Evolutionary conservation across 306 rosid genomes (phyloP).

Genomic region (Crotalaria pallida): DNA sequence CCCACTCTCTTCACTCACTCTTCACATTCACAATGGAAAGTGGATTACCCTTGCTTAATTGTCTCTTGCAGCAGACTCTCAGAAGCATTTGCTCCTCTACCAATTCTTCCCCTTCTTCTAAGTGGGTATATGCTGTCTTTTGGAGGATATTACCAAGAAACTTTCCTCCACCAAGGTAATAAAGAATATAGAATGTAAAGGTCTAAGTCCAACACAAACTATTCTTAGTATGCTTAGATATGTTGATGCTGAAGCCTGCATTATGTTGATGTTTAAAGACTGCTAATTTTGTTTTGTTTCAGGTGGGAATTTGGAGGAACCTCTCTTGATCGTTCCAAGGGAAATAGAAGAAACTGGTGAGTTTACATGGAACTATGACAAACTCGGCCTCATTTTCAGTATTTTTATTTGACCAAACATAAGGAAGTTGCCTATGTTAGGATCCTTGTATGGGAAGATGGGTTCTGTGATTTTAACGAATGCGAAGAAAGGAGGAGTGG

Average conservation of each 20-base stretch:
- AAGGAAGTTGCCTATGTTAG: slow-evolving; percentile 28
- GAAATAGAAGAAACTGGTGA: slow-evolving; percentile 89
- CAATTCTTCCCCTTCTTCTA: slow-evolving; percentile 51
- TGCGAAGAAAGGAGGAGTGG: slow-evolving; percentile 59
- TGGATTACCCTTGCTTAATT: slow-evolving; percentile 75
- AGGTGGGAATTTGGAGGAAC: slow-evolving; percentile 92
- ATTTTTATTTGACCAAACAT: neutral
- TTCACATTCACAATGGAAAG: slow-evolving; percentile 43
- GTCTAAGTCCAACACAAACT: neutral
- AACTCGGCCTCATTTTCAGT: neutral
- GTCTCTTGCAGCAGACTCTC: slow-evolving; percentile 73
- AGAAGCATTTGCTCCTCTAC: slow-evolving; percentile 54
- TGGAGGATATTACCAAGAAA: slow-evolving; percentile 84
- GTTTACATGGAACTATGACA: slow-evolving; percentile 5
- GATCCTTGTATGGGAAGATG: slow-evolving; percentile 99
- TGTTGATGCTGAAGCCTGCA: neutral
- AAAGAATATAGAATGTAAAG: neutral
- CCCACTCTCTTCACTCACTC: slow-evolving; percentile 12
- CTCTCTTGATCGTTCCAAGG: slow-evolving; percentile 76
- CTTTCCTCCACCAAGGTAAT: slow-evolving; percentile 76
- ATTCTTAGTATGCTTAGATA: neutral
- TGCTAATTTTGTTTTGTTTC: slow-evolving; percentile 7
- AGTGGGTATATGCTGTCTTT: slow-evolving; percentile 79
- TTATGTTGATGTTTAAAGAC: slow-evolving; percentile 7
- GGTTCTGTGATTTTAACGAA: slow-evolving; percentile 78